Evolutionary conservation across 2,329 filamentous ascomycete genomes (phyloP), one percentile per base, ranked within the genome.

Genomic region (Cladophialophora yegresii): DNA sequence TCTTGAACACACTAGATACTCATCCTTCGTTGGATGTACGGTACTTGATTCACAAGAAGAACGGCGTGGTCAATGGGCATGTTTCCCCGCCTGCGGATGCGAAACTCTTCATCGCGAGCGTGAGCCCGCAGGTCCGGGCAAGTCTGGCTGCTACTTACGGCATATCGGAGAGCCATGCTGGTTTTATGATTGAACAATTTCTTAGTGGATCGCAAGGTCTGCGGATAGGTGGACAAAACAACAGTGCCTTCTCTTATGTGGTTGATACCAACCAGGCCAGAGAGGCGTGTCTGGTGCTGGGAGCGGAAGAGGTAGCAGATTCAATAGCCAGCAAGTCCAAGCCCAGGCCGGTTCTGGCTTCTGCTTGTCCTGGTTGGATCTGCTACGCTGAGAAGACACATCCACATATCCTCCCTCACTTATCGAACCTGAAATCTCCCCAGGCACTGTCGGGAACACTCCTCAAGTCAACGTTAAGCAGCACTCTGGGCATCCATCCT

Each of bases 311-410:
- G 75, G 87, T 90, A 8, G 78, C 86, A 22, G 76, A 77, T 51
- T 76, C 75, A 58, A 72, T 75, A 61, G 60, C 66, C 13, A 62
- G 64, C 54, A 61, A 66, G 30, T 69, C 69, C 28, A 72, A 69
- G 45, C 49, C 73, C 32, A 75, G 73, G 26, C 80, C 80, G 23
- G 75, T 82, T 28, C 83, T 99, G 50, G 92, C 93, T 8, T 93
- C 93, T 3, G 92, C 92, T 22, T 99, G 95, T 76, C 95, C 95
- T 0, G 95, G 95, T 7, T 99, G 96, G 93, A 93, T 99, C 62
- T 99, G 95, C 79, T 99, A 99, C 74, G 93, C 93, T 28, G 95
- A 99, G 77, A 98, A 99, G 80, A 98, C 93, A 61, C 95, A 99
- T 73, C 92, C 95, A 1, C 89, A 97, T 73, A 87, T 98, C 61